Conservation (phyloP, 805 yeast species). For the Lachancea fermentati region DNA sequence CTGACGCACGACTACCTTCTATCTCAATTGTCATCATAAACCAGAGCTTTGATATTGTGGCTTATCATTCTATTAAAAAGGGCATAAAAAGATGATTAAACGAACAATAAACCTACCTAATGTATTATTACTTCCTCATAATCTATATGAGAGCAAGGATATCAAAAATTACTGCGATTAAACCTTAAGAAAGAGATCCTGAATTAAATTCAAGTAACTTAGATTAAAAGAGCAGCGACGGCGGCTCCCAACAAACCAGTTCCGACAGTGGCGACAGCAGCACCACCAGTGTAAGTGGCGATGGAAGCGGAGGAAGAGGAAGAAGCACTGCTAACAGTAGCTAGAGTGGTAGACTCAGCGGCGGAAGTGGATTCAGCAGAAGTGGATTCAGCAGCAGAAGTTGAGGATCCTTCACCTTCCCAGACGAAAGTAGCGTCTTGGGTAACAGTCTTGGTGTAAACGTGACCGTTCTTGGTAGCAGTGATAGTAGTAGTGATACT, state of each 20-base stretch:
- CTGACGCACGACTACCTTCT: not conserved
- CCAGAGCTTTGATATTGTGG: too few relatives aligned
- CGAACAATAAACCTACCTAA: not conserved
- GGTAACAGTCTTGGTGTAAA: slow-evolving; percentile 1
- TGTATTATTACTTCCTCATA: not conserved
- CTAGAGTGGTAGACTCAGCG: not conserved
- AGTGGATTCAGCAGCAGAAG: not conserved
- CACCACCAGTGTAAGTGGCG: slow-evolving; percentile 10
- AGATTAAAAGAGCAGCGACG: slow-evolving; percentile 6
- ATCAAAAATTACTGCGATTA: slow-evolving; percentile 1
- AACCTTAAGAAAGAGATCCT: too few relatives aligned
- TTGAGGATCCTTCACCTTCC: slow-evolving; percentile 1
- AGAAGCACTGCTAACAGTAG: not conserved
- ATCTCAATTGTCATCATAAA: not conserved
- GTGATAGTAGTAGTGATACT: not conserved
- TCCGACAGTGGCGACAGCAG: slow-evolving; percentile 8
- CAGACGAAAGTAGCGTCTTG: slow-evolving; percentile 1
- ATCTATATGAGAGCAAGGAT: too few relatives aligned
- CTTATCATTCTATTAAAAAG: too few relatives aligned
- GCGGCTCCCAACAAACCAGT: slow-evolving; percentile 11
- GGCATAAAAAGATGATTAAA: not conserved
- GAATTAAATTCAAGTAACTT: too few relatives aligned
- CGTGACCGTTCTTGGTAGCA: slow-evolving; percentile 1
- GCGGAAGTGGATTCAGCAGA: slow-evolving; percentile 2
- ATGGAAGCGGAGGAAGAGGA: slow-evolving; percentile 5